Base-by-base conservation (phyloP, 2,329 filamentous ascomycete species). In the Nemania abortiva region DNA sequence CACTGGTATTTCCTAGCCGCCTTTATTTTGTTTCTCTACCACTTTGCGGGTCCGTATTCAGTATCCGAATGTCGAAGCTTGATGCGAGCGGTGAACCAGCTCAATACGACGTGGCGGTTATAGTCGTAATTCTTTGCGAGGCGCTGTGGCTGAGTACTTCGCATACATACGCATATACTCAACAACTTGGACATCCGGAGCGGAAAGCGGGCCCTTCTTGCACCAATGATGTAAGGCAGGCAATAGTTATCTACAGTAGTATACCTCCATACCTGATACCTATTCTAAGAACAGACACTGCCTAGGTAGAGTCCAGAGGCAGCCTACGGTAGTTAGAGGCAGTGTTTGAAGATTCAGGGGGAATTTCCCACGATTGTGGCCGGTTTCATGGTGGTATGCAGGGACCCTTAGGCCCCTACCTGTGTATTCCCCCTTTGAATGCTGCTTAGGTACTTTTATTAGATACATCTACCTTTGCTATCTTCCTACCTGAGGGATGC, bases 91-190 rank as follows among this genome's bases (percentile, higher is more conserved):
- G 45, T 42, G 13, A 49, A 31, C 31, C 45, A 18, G 20, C 18
- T 18, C 6, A 56, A 13, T 34, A 62, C 57, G 45, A 63, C 53
- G 60, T 59, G 65, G 59, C 53, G 54, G 47, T 18, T 64, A n/a
- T 50, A 3, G 61, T 65, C 50, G 61, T 60, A 60, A 61, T 56
- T 56, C 18, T 52, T 56, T 58, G 42, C 62, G 62, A 60, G 50
- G 45, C n/a, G 31, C 20, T 56, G 66, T 68, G 66, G 66, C 66
- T 65, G 61, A 68, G 66, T 37, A 49, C 15, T 9, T 10, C 24
- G 10, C 47, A 6, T 22, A 22, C 9, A 49, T 10, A 22, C 6
- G n/a, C 11, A 34, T 34, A 34, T 13, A 29, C 27, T n/a, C 29
- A n/a, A 29, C 18, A 55, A 27, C 20, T 27, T 50, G 22, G 18